A percentile compares a stretch with the other conserved stretches of the same genome.
phyloP scores from a whole-genome alignment of 208 protist species.

The Perkinsela sp. region DNA sequence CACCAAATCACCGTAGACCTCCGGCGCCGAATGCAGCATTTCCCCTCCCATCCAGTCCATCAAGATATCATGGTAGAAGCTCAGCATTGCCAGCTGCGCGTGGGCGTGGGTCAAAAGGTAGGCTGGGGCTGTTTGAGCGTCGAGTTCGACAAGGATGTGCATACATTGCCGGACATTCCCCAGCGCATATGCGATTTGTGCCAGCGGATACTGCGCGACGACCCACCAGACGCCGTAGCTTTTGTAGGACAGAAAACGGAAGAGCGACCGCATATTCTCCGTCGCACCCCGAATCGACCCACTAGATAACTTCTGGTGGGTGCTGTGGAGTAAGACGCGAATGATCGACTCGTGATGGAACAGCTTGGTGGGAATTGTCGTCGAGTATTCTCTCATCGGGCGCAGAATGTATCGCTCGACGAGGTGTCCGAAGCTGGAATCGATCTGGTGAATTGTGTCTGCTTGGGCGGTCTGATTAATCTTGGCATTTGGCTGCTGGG shows the following conservation, averaged over 20 bases:
- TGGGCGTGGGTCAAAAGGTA: not conserved
- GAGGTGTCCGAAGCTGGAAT: too few species aligned
- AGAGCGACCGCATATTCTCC: not conserved
- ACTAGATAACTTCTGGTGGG: not conserved
- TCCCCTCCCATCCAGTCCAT: not conserved
- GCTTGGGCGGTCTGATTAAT: too few species aligned
- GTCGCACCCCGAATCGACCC: not conserved
- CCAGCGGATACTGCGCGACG: not conserved
- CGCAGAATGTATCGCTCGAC: too few species aligned
- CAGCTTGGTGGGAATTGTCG: too few species aligned
- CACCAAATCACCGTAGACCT: not conserved
- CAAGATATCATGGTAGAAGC: not conserved
- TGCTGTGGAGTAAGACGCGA: not conserved
- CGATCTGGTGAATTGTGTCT: too few species aligned
- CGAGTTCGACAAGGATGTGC: not conserved
- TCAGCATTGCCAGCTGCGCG: not conserved
- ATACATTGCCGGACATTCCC: not conserved
- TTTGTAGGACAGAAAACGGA: not conserved
- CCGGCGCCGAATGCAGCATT: not conserved
- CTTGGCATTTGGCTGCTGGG: too few species aligned
- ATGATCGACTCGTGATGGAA: not conserved
- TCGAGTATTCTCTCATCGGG: too few species aligned
- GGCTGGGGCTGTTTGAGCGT: not conserved
- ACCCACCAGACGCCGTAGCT: not conserved
- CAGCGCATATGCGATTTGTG: not conserved